Percentiles rank a stretch among this genome's conserved stretches.
These are phyloP conservation scores for Candida sp. DNA, from an alignment of 1,139 yeast genomes.

Conservation along the genomic window DNA sequence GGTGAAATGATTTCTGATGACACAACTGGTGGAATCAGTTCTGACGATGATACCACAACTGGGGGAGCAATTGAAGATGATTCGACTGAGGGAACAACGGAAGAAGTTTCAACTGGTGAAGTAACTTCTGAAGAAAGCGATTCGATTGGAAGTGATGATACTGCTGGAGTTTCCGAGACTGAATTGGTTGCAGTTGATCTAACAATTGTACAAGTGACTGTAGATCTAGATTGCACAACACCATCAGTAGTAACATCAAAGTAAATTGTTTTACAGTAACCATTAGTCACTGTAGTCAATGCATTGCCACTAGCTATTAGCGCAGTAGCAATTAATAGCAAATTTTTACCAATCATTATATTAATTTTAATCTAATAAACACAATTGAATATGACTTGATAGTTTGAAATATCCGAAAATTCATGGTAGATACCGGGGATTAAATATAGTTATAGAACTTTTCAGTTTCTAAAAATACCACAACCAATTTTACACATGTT, in stretches of 20 bases:
- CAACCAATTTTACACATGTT: not conserved
- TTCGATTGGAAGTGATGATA: not conserved
- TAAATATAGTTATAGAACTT: not conserved
- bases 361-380: not conserved
- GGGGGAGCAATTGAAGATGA: not conserved
- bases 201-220: not conserved
- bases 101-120: not conserved
- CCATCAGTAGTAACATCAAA: not conserved
- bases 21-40: not conserved
- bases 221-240: not conserved
- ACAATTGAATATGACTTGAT: not conserved
- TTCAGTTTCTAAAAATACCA: not conserved
- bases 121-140: not conserved
- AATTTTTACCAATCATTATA: not conserved
- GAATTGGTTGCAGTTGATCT: not conserved
- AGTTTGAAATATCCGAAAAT: not conserved
- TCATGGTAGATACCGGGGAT: not conserved
- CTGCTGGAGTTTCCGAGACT: not conserved
- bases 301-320: not conserved
- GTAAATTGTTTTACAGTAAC: not conserved
- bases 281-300: not conserved
- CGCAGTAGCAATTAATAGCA: not conserved
- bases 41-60: not conserved
- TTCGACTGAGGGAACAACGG: not conserved
- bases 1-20: not conserved